Base-by-base conservation (phyloP, 2,329 filamentous ascomycete genomes). In the Colletotrichum limetticola region DNA sequence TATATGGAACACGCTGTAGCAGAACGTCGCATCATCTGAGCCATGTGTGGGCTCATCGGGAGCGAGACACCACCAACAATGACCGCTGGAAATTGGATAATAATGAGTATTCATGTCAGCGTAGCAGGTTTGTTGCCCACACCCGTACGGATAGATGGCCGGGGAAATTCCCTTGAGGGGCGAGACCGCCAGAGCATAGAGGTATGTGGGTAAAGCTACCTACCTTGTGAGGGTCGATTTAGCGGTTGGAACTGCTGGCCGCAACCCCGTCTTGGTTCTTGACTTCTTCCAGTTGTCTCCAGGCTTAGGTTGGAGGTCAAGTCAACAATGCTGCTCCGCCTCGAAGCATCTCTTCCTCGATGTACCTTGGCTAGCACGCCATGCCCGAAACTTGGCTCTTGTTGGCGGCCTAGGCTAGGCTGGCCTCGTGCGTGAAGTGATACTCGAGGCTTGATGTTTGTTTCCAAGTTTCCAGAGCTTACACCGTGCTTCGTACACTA, bases 11-110 rank as follows among this genome's bases (percentile, higher is more conserved):
- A 49, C 16, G 22, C 6, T 63, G 30, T 56, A 59, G 42, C 32
- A 70, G 1, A 35, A 66, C 60, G 71, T 72, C 60, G 65, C 66
- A 66, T 72, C 66, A 70, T 66, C 71, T 70, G 46, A 24, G 62
- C 32, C 55, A 26, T 24, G 26, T 53, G 53, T 58, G 37, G 11
- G 65, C 64, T 71, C 57, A 68, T 66, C 28, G 8, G 8, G 22
- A 53, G 53, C 49, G 24, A 70, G 42, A 60, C 57, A 46, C 46
- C 56, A 46, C 24, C 26, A 11, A 22, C 42, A 30, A 28, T 22
- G 24, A 24, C 24, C 24, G 35, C 30, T 26, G 61, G 32, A 49
- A 5, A 26, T 12, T 37, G 52, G 28, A 37, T 35, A 37, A 49
- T 35, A 64, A 32, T 28, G 61, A 55, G 22, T 28, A 1, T 55